Evolutionary conservation across 305 asterid species (phyloP), one percentile per base, ranked within the genome.

Genomic region (Ajuga reptans): DNA sequence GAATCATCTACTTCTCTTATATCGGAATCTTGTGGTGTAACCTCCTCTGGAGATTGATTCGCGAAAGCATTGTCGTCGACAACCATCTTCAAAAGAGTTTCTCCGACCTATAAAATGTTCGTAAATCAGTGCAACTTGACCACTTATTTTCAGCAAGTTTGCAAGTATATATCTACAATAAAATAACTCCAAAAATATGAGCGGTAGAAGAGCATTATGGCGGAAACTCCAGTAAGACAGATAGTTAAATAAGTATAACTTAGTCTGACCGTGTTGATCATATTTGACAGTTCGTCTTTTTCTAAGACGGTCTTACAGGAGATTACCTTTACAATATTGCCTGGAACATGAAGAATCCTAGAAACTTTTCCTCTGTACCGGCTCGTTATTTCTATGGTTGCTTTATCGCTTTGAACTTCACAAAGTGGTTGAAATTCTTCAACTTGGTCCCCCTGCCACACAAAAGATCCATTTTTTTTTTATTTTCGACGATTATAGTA

Each of bases 371-470:
- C 98, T 69, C 59, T 85, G 85, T 92, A 92, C 53, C 96, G 97
- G 55, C 98, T 92, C 6, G 98, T 92, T 64, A 92, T 92, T 84
- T 92, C 98, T 73, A 90, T 90, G 41, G 96, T 92, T 64, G 98
- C 98, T 82, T 92, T 92, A 77, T 92, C 98, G 60, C 98, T 92
- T 85, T 92, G 98, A 71, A 92, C 98, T 82, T 90, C 98, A 80
- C 98, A 92, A 69, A 92, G 87, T 60, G 94, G 95, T 71, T 92
- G 98, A 77, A 92, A 92, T 80, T 92, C 98, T 66, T 90, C 97
- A 43, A 90, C 94, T 79, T 77, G 79, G 36, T 90, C 95, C 33
- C 95, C 98, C 98, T 92, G 87, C 69, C 67, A 77, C 2, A 41
- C 67, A 77, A 2, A 41, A 71, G 7, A 71, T 68, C 42, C 41